A percentile compares a stretch with the other conserved stretches of the same genome.
Evolutionary conservation across 2,329 filamentous ascomycete genomes (phyloP).

Genomic region (Orbilia blumenaviensis): DNA sequence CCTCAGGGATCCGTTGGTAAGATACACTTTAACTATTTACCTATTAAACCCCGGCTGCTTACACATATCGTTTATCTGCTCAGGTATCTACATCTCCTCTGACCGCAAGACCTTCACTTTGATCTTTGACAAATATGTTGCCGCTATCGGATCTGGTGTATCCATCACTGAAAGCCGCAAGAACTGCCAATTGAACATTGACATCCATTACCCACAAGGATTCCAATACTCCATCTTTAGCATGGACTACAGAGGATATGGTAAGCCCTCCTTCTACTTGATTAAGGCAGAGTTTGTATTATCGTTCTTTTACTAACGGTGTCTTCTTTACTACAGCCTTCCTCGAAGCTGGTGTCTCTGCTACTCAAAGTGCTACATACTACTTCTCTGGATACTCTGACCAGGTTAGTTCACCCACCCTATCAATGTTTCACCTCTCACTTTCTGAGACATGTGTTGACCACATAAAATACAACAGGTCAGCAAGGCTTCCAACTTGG

Average conservation of each 20-base stretch:
- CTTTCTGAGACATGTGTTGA: background rate
- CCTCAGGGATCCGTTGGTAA: slow-evolving; percentile 35
- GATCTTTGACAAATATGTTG: slow-evolving; percentile 66
- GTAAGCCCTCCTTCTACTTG: too few relatives aligned
- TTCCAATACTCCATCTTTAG: slow-evolving; percentile 67
- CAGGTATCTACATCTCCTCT: slow-evolving; percentile 31
- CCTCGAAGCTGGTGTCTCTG: slow-evolving; percentile 64
- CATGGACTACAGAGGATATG: slow-evolving; percentile 67
- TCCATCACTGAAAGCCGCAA: slow-evolving; percentile 63
- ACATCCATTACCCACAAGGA: slow-evolving; percentile 65
- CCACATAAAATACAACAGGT: background rate
- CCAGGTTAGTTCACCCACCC: slow-evolving; percentile 54
- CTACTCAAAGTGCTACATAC: slow-evolving; percentile 66
- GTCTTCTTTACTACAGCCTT: slow-evolving; percentile 54
- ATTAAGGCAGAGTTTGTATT: too few relatives aligned
- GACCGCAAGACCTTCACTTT: slow-evolving; percentile 62
- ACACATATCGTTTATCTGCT: background rate
- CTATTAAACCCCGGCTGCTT: background rate
- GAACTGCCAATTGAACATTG: slow-evolving; percentile 68
- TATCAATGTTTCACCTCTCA: slow-evolving; percentile 55
- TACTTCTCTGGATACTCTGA: slow-evolving; percentile 65
- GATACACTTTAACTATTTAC: background rate
- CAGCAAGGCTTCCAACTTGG: slow-evolving; percentile 60
- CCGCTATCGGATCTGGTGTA: slow-evolving; percentile 64
- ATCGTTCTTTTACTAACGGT: background rate